Conservation (phyloP, 441 rosid genomes). For the Croton setiger region DNA sequence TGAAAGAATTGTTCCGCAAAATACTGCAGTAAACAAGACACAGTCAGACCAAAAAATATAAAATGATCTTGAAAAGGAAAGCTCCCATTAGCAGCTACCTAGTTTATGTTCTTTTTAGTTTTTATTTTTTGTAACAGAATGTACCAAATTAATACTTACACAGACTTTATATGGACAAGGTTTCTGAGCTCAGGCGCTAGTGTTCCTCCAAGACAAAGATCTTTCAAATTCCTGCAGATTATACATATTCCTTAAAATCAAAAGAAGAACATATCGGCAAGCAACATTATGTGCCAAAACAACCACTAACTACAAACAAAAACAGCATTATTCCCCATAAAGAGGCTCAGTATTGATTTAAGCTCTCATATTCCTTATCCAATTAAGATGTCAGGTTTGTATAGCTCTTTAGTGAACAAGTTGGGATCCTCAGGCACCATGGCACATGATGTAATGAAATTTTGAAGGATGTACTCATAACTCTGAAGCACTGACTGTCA, state of each 20-base stretch:
- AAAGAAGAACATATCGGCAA: background rate
- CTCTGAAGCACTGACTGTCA: background rate
- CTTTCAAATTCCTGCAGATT: constrained; percentile 56
- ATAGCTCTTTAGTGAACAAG: background rate
- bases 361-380: background rate
- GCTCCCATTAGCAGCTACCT: constrained; percentile 4
- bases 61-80: background rate
- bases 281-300: background rate
- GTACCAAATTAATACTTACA: constrained; percentile 48
- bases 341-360: background rate
- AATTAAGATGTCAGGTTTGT: background rate
- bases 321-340: background rate
- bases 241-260: constrained; percentile 6
- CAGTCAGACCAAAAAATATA: background rate
- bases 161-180: constrained; percentile 53
- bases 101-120: background rate
- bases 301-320: background rate
- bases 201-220: constrained; percentile 70
- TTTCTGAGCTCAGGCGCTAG: constrained; percentile 66
- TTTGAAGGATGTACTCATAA: background rate
- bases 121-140: too few species aligned
- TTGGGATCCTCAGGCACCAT: background rate
- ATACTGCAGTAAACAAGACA: constrained; percentile 46
- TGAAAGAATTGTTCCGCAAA: constrained; percentile 82
- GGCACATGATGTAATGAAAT: background rate